Base-by-base conservation (phyloP, 306 rosid species). In the Rubus parviflorus region DNA sequence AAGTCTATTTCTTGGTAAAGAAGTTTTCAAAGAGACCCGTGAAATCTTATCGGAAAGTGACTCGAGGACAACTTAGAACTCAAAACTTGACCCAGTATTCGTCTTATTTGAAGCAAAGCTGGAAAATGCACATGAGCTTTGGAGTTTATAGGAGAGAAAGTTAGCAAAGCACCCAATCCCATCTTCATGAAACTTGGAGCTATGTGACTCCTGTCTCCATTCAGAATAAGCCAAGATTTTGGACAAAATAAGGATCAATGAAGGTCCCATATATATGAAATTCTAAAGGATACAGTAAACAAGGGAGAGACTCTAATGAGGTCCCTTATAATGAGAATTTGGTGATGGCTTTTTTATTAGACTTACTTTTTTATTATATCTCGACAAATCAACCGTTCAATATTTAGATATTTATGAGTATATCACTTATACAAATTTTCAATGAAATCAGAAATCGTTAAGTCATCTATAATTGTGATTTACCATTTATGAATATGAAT, bases 31-130 rank as follows among this genome's bases (percentile, higher is more conserved):
- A 45, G 70, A 20, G 16, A 46, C 47, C 60, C 70, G 10, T 60
- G 20, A 43, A 57, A 46, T 74, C 78, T 46, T 37, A 19, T 19
- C 1, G 46, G 48, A 46, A 11, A 61, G 48, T 11, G 78, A 47
- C 78, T 61, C 4, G 38, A 7, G 14, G 38, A 60, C 47, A 74
- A 25, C 61, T 60, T 2, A 45, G 35, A 25, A 51, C 77, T 74
- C 56, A 60, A 60, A 74, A 5, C 13, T 74, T 74, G 70, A 61
- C 78, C 68, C 42, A 16, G 46, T 4, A 42, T 42, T 23, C 7
- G 43, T 43, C 22, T 1, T 43, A 15, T 3, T 52, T 7, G 40
- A 72, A 53, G 35, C 64, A 14, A 40, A 17, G 48, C 47, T 30
- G 0, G 72, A 43, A 68, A 45, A 45, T 69, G 58, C 60, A 8